A percentile compares a stretch with the other conserved stretches of the same genome.
Evolutionary conservation across 2,329 filamentous ascomycete genomes (phyloP).

Genomic region (Myriosclerotinia scirpicola): DNA sequence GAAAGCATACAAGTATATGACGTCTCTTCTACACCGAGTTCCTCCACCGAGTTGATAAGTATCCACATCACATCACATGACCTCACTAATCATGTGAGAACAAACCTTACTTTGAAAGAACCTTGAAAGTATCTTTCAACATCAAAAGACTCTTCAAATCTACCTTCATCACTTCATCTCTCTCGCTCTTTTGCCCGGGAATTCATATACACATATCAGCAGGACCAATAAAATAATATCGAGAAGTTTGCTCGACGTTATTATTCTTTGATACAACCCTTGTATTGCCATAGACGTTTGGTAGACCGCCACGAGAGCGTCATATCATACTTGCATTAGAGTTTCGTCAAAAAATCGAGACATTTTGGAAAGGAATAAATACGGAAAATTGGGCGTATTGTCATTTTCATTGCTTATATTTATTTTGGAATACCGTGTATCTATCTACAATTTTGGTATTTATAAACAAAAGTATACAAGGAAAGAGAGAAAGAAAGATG

Average conservation of each 20-base stretch:
- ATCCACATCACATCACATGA: not conserved
- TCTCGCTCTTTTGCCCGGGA: not conserved
- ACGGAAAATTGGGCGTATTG: not conserved
- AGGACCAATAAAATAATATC: not conserved
- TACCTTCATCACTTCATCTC: not conserved
- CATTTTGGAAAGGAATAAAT: not conserved
- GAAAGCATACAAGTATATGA: not conserved
- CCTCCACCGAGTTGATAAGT: not conserved
- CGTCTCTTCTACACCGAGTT: not conserved
- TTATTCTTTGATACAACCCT: not conserved
- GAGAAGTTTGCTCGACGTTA: slow-evolving; percentile 10
- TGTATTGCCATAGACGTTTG: not conserved
- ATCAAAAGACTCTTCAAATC: not conserved
- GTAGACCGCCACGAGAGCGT: slow-evolving; percentile 9
- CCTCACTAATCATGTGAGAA: not conserved
- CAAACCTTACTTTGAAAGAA: slow-evolving; percentile 5
- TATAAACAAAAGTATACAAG: not conserved
- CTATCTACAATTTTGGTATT: not conserved
- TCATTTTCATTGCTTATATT: not conserved
- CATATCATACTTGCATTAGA: not conserved
- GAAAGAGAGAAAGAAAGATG: slow-evolving; percentile 27
- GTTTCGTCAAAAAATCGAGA: not conserved
- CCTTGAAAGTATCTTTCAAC: slow-evolving; percentile 7
- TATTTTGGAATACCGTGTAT: not conserved
- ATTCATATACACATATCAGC: not conserved